These are phyloP conservation scores for Cercophora samala DNA, from an alignment of 495 filamentous ascomycete species.

Conservation along the genomic window DNA sequence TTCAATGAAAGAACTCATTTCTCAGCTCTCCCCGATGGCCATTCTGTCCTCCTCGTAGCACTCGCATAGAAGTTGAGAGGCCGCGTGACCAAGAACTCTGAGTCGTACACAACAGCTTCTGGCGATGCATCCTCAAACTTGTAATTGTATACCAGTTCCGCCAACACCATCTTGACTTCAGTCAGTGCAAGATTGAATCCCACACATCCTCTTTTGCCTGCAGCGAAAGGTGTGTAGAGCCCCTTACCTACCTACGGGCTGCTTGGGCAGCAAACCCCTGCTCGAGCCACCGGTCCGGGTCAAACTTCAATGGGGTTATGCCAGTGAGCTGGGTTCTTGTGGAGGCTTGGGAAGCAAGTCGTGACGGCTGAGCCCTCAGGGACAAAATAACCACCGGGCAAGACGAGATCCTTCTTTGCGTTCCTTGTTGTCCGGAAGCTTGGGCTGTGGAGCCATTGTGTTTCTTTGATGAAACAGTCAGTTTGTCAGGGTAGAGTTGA, in stretches of 20 bases:
- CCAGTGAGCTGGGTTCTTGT: constrained; percentile 53
- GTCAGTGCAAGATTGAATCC: constrained; percentile 58
- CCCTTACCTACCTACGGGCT: constrained; percentile 39
- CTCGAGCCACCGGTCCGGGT: constrained; percentile 55
- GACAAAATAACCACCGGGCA: constrained; percentile 54
- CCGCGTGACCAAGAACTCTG: constrained; percentile 54
- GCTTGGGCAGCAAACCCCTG: constrained; percentile 42
- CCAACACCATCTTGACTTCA: constrained; percentile 52
- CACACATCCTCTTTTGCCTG: constrained; percentile 51
- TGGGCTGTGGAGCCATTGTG: constrained; percentile 53
- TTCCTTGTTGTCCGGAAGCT: constrained; percentile 55
- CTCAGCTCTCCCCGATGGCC: constrained; percentile 33
- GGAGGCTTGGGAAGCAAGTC: constrained; percentile 48
- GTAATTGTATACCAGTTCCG: constrained; percentile 53
- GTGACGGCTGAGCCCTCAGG: constrained; percentile 50
- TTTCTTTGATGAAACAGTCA: constrained; percentile 56
- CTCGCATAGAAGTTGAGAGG: constrained; percentile 54
- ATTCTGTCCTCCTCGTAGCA: constrained; percentile 44
- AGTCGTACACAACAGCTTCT: constrained; percentile 53
- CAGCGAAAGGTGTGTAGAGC: constrained; percentile 53
- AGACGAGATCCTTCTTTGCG: constrained; percentile 47
- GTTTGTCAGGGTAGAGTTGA: no score
- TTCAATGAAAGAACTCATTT: not conserved
- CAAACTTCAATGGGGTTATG: constrained; percentile 49
- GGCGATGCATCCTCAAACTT: constrained; percentile 39